Base-by-base conservation (phyloP, 306 rosid genomes). In the Hippophae rhamnoides region DNA sequence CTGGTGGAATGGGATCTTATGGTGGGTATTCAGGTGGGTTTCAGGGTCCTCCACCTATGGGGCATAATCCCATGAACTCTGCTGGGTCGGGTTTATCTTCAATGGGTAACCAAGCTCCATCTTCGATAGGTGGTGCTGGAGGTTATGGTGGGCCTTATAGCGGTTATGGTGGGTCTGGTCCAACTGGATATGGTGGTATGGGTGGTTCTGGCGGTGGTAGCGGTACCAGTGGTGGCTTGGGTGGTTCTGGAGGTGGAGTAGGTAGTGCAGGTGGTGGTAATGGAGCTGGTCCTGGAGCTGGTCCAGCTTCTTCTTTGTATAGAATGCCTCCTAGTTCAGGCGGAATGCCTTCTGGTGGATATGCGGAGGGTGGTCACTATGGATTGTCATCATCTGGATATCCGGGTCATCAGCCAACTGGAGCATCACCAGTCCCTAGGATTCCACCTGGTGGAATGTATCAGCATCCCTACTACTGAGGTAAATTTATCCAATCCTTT, bases 391-490 rank as follows among this genome's bases (percentile, higher is more conserved):
- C 82, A 0, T 62, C 92, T 13, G 88, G 76, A 11, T 83, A 84
- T 61, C 93, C 79, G 42, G 83, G 76, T 77, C 99, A 78, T 68
- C 95, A 85, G 46, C 82, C 83, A 66, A 2, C 95, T 1, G 93
- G 83, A 47, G 73, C 96, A 0, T 83, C 99, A 0, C 87, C 95
- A 1, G 78, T 74, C 6, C 95, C 93, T 5, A 86, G 93, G 79
- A 87, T 74, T 72, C 95, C 90, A 3, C 94, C 84, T 10, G 95
- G 89, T 25, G 89, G 93, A 5, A 80, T 92, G 95, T 85, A 87
- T 73, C 95, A 87, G 26, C 99, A 90, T 12, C 94, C 87, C 41
- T 92, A 92, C 69, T 92, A 74, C 79, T 92, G 81, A 90, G 96
- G 99, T 92, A 83, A 67, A 54, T 12, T 10, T 58, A 7, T 42